Percentiles rank a stretch among this genome's conserved stretches.
These are phyloP conservation scores for Pseudonitzschia delicatissima DNA, from an alignment of 108 stramenopile species.

Conservation along the genomic window DNA sequence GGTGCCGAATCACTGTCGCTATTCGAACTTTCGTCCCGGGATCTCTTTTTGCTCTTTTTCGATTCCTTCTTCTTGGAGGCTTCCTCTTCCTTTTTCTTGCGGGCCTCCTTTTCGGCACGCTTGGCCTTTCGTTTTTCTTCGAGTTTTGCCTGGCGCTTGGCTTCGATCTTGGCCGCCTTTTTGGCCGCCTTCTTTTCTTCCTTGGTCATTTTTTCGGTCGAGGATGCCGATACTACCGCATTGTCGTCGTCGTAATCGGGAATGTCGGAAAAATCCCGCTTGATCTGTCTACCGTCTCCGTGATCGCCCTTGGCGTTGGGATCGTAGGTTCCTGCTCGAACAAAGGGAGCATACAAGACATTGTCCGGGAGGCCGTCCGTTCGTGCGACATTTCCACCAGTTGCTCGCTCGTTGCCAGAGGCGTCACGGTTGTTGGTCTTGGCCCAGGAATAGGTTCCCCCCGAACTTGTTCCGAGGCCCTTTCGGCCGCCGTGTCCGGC, in stretches of 20 bases:
- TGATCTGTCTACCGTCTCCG: slow-evolving; percentile 79
- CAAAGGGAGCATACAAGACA: slow-evolving; percentile 74
- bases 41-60: slow-evolving; percentile 4
- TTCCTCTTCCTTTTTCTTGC: neutral
- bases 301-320: slow-evolving; percentile 23
- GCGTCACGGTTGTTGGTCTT: slow-evolving; percentile 23
- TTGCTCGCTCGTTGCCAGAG: slow-evolving; percentile 29
- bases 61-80: neutral
- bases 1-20: neutral
- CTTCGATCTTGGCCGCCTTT: slow-evolving; percentile 71
- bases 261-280: slow-evolving; percentile 76
- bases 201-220: slow-evolving; percentile 13
- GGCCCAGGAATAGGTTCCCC: slow-evolving; percentile 51
- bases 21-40: neutral
- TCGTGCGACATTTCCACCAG: slow-evolving; percentile 33
- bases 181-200: slow-evolving; percentile 31
- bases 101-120: slow-evolving; percentile 14
- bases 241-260: slow-evolving; percentile 13
- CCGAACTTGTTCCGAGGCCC: slow-evolving; percentile 49
- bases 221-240: slow-evolving; percentile 7
- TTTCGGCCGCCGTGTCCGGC: slow-evolving; percentile 59
- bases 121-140: slow-evolving; percentile 65
- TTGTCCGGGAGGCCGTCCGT: slow-evolving; percentile 79
- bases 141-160: slow-evolving; percentile 59
- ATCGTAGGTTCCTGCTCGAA: slow-evolving; percentile 67